A percentile compares a stretch with the other conserved stretches of the same genome.
phyloP scores from a whole-genome alignment of 2,329 filamentous ascomycete genomes.

The Ophiostoma pallidulum region DNA sequence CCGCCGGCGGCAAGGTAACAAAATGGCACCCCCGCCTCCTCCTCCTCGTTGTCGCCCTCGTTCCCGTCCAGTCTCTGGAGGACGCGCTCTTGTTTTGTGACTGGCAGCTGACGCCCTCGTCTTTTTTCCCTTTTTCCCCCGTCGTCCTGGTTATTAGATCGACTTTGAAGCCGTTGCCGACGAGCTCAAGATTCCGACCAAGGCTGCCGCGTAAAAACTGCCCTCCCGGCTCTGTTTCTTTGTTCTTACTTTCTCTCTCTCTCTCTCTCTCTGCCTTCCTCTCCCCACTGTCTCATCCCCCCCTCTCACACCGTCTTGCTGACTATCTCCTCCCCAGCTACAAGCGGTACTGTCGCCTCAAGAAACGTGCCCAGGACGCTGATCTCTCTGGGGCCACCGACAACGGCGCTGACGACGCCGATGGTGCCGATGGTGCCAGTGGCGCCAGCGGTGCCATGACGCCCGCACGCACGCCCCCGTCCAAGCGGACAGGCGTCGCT shows the following conservation, averaged over 20 bases:
- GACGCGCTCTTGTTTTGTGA: no score
- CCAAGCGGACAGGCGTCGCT: no score
- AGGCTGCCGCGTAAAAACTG: conserved; percentile 55
- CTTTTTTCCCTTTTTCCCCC: background rate
- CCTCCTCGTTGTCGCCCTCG: background rate
- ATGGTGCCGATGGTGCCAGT: background rate
- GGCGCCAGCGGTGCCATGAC: no score
- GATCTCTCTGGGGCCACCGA: background rate
- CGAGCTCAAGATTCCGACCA: conserved; percentile 53
- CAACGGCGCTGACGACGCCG: background rate
- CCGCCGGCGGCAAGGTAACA: conserved; percentile 51
- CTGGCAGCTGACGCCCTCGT: background rate
- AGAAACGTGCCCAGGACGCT: conserved; percentile 8
- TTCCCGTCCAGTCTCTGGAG: no score
- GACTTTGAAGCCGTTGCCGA: conserved; percentile 56
- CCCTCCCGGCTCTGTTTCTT: conserved; percentile 1
- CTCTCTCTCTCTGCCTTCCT: background rate
- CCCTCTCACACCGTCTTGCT: no score
- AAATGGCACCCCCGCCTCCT: conserved; percentile 16
- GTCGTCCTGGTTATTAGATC: conserved; percentile 44
- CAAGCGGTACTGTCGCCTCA: conserved; percentile 58
- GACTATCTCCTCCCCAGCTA: conserved; percentile 36
- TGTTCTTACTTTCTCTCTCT: background rate
- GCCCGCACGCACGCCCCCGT: no score
- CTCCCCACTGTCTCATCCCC: background rate